Base-by-base conservation (phyloP, 768 basidiomycete genomes). In the Tulasnella sp. region DNA sequence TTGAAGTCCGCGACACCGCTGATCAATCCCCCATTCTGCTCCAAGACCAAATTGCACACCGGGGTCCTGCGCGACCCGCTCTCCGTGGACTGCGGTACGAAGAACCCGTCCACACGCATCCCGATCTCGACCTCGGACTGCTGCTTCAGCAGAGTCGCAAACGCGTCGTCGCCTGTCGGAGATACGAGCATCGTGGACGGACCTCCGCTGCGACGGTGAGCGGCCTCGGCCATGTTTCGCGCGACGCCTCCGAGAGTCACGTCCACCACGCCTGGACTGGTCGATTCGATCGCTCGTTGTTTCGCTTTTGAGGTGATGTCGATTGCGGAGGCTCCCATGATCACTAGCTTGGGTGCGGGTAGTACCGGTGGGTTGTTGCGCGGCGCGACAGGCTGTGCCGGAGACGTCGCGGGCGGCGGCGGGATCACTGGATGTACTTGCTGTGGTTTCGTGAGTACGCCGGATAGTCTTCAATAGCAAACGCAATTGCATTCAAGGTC, bases 1-100 rank as follows among this genome's bases (percentile, higher is more conserved):
- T 84, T 86, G 93, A 98, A 98, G 77, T 97, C 95, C 17, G 97
- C 93, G 12, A 98, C 86, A 1, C 97, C 97, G n/a, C 87, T 86
- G 2, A 90, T 82, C 22, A 98, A 83, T 65, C 85, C 84, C 0
- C 95, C 94, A 6, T 82, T 77, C 35, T 81, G 79, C 77, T 94
- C 91, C 62, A 98, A 81, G 40, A 94, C 82, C 83, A 97, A 86
- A 76, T 90, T 95, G 81, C 96, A 98, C 8, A 92, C 89, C 1
- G 96, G 89, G 16, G 92, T 92, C 64, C 83, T 82, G n/a, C 14
- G 67, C n/a, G 29, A 39, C 16, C 47, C n/a, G 47, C 2, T n/a
- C 47, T 2, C 29, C 52, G 26, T 26, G 52, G 52, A 26, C 29
- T 59, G 52, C 0, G 82, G 71, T n/a, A 29, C 91, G 78, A 17